Base-by-base conservation (phyloP, 306 rosid genomes). In the Begonia loranthoides region DNA sequence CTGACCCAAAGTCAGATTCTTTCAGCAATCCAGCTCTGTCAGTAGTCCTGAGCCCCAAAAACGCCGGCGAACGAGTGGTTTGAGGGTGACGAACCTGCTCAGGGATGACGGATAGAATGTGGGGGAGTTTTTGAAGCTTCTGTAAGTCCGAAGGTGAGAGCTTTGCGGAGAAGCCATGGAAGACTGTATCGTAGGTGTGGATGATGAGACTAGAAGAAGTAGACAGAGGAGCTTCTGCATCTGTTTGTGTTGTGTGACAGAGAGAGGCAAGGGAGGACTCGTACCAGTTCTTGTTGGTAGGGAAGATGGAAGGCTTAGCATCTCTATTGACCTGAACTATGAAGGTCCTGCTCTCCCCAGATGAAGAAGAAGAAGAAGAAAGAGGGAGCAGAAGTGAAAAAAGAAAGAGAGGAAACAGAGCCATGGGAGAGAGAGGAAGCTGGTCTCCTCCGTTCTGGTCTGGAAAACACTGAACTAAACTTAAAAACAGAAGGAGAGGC, bases 1-100 rank as follows among this genome's bases (percentile, higher is more conserved):
- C 96, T 1, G 96, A 83, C 6, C 96, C 96, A 45, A 76, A 87
- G 71, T 80, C 87, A 1, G 96, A 75, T 49, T 87, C 94, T 49
- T 74, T 83, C 13, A 87, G 90, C 12, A 87, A 68, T 1, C 94
- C 96, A 4, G 87, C 66, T 1, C 67, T 63, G 52, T 64, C 83
- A n/a, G 85, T 65, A n/a, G 75, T 78, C 54, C 46, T 66, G 1
- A 87, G 77, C 17, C 96, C 96, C 7, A 87, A 73, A 15, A 87
- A 87, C 40, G 83, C 77, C 38, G 94, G 96, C 0, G 96, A 87
- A 22, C 96, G 94, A 12, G 96, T 87, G 39, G 96, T 87, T 21
- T 87, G 94, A 5, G 61, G 66, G 3, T 11, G 65, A 8, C 96
- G 87, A 17, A 79, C 60, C 45, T 81, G 92, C 51, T 87, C 96